Evolutionary conservation across 768 basidiomycete species (phyloP), one percentile per base, ranked within the genome.

Genomic region (Suillus subalutaceus): DNA sequence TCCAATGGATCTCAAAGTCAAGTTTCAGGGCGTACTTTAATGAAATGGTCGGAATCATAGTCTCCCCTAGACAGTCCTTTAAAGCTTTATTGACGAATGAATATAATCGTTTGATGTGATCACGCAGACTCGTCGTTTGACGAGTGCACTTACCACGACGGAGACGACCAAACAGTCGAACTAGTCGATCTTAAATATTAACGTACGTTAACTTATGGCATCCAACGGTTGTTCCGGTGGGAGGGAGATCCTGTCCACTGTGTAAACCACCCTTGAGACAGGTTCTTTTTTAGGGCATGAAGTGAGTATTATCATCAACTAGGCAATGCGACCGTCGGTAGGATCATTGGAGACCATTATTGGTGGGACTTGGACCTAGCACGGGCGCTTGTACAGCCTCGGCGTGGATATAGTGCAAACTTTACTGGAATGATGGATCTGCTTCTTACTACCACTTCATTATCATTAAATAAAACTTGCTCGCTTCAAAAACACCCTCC

Each of bases 221-320:
- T 55, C 55, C 35, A 56, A 56, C 35, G 55, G 55, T 37, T 2
- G 55, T 55, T 15, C 53, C 53, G 53, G 5, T 53, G 52, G 52
- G 16, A 53, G 53, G 18, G 18, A 32, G 9, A 56, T 56, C 32
- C 55, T 56, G 55, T 56, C 18, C 55, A 35, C 9, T 32, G 7
- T 18, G 26, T 52, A 52, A 53, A 7, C 12, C 23, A 18, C 50
- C 50, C 50, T 55, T 32, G 30, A 12, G 53, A 55, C 53, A 10
- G 12, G 37, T 20, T 56, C 26, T 55, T 55, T 55, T 55, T 55
- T 55, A 35, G 10, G 18, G 18, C 20, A 12, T 20, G 53, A 35
- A 35, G 18, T 35, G 32, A 55, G 18, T 6, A 37, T 56, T 37
- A 56, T 7, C 20, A 37, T 56, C 55, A 13, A 37, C 13, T n/a